These are phyloP conservation scores for Oemleria cerasiformis DNA, from an alignment of 306 rosid genomes.

Conservation along the genomic window DNA sequence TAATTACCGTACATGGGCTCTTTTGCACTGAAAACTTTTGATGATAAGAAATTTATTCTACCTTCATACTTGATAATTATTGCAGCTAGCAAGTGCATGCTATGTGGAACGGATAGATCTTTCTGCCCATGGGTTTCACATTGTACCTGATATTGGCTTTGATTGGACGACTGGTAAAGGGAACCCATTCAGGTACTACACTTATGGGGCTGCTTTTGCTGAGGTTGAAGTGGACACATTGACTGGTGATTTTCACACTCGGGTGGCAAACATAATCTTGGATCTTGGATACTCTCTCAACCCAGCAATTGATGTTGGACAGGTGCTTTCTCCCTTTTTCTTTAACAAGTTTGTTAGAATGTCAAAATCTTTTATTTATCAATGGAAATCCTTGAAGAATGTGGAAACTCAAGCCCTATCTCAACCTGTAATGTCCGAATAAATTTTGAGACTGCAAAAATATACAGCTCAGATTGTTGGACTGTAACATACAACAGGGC, in stretches of 20 bases:
- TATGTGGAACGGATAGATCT: slow-evolving; percentile 79
- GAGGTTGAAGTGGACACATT: slow-evolving; percentile 96
- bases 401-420: neutral
- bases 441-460: too few species aligned
- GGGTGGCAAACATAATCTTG: slow-evolving; percentile 61
- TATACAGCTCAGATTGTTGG: neutral
- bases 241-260: slow-evolving; percentile 93
- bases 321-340: slow-evolving; percentile 41
- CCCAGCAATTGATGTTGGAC: slow-evolving; percentile 94
- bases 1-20: neutral
- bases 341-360: neutral
- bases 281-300: slow-evolving; percentile 90
- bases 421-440: neutral
- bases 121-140: slow-evolving; percentile 93
- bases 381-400: neutral
- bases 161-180: slow-evolving; percentile 84
- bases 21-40: slow-evolving; percentile 18
- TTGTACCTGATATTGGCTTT: slow-evolving; percentile 80
- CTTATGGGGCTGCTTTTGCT: slow-evolving; percentile 92
- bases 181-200: slow-evolving; percentile 75
- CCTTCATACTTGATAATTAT: slow-evolving; percentile 18
- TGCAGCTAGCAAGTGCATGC: slow-evolving; percentile 84
- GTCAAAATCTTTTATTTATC: neutral
- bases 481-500: neutral
- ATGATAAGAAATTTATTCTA: slow-evolving; percentile 6